These are phyloP conservation scores for Gentiana dahurica DNA, from an alignment of 257 asterid species.

Conservation along the genomic window DNA sequence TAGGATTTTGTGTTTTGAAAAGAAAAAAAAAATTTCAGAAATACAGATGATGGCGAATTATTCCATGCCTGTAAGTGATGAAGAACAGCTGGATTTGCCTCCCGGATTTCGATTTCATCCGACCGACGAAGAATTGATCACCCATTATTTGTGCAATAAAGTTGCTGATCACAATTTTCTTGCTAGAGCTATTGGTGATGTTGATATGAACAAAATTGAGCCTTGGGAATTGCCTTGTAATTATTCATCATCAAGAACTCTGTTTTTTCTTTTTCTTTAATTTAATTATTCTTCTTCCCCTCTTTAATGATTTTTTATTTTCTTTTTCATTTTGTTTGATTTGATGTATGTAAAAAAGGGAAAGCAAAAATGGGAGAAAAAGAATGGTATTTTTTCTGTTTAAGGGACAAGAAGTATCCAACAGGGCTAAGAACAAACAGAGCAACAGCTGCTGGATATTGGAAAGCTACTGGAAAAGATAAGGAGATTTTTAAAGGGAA, in stretches of 20 bases:
- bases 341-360: slow-evolving; percentile 25
- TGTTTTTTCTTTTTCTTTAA: not conserved
- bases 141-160: slow-evolving; percentile 54
- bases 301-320: not conserved
- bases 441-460: slow-evolving; percentile 66
- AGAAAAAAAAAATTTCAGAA: not conserved
- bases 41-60: slow-evolving; percentile 25
- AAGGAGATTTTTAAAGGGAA: slow-evolving; percentile 45
- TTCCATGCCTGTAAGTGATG: slow-evolving; percentile 17
- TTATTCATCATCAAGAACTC: slow-evolving; percentile 1
- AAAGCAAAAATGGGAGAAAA: slow-evolving; percentile 62
- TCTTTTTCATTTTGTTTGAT: not conserved
- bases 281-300: not conserved
- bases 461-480: slow-evolving; percentile 93
- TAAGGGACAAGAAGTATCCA: slow-evolving; percentile 72
- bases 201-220: slow-evolving; percentile 68
- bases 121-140: slow-evolving; percentile 67
- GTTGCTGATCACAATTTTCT: slow-evolving; percentile 34
- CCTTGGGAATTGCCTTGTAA: slow-evolving; percentile 84
- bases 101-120: slow-evolving; percentile 85
- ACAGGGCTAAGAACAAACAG: slow-evolving; percentile 65
- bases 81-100: slow-evolving; percentile 41
- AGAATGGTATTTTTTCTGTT: slow-evolving; percentile 77
- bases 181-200: slow-evolving; percentile 59
- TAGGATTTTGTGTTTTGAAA: not conserved